These are phyloP conservation scores for Candida maesae DNA, from an alignment of 805 yeast genomes.

Conservation along the genomic window DNA sequence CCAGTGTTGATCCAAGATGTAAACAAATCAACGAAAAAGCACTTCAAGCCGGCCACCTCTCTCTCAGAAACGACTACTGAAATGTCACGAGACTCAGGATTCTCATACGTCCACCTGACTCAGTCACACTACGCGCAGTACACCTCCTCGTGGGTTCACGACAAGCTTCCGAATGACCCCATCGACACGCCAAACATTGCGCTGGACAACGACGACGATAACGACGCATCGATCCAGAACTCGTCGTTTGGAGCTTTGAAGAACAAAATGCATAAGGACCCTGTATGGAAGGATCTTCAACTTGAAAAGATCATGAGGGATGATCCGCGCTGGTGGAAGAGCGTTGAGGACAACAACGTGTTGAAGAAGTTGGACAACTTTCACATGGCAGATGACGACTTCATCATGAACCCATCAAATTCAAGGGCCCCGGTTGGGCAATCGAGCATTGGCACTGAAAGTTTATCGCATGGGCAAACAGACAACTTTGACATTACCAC, in stretches of 20 bases:
- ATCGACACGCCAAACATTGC: constrained; percentile 20
- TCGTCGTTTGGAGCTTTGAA: constrained; percentile 26
- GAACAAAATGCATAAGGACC: constrained; percentile 16
- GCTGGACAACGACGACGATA: constrained; percentile 17
- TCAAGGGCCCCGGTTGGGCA: no score
- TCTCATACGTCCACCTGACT: constrained; percentile 21
- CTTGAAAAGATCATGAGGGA: constrained; percentile 23
- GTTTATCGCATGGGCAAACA: no score
- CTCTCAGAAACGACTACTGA: background rate
- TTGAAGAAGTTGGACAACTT: constrained; percentile 16
- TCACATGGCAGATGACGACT: background rate
- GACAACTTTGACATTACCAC: constrained; percentile 19
- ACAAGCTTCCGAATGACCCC: constrained; percentile 26
- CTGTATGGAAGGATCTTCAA: constrained; percentile 29
- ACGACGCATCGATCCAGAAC: constrained; percentile 10
- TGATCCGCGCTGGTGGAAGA: constrained; percentile 16
- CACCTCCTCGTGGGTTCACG: constrained; percentile 31
- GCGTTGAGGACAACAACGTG: constrained; percentile 11
- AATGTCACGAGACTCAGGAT: constrained; percentile 8
- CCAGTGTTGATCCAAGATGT: no score
- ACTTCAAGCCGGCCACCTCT: no score
- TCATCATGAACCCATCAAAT: no score
- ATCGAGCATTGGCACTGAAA: no score
- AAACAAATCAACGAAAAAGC: background rate
- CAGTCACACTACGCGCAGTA: constrained; percentile 30